phyloP scores from a whole-genome alignment of 495 filamentous ascomycete genomes.

The Neurospora hispaniola region DNA sequence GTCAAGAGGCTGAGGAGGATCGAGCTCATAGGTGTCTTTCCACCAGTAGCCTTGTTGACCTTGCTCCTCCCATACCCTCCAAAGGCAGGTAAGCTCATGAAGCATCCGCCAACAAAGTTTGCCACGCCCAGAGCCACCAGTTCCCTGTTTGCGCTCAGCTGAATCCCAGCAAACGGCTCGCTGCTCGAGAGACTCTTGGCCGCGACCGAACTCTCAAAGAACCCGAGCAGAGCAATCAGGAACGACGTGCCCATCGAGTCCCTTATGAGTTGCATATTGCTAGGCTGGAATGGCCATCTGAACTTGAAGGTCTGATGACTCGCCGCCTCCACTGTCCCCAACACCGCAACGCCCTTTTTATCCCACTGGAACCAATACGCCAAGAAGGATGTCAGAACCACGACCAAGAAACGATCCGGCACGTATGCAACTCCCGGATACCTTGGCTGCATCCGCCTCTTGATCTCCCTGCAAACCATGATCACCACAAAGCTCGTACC shows the following conservation, averaged over 20 bases:
- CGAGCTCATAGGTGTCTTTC: constrained; percentile 84
- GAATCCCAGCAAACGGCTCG: constrained; percentile 57
- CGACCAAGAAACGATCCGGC: constrained; percentile 85
- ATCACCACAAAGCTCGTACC: constrained; percentile 76
- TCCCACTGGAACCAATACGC: constrained; percentile 77
- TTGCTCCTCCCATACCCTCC: constrained; percentile 95
- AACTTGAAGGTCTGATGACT: constrained; percentile 62
- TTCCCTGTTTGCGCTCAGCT: constrained; percentile 85
- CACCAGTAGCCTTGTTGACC: constrained; percentile 84
- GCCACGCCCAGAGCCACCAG: constrained; percentile 86
- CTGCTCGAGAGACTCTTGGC: constrained; percentile 72
- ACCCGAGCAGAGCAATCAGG: constrained; percentile 86
- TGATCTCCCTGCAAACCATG: constrained; percentile 74
- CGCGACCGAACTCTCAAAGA: constrained; percentile 97
- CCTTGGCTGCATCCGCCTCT: constrained; percentile 69
- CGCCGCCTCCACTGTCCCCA: constrained; percentile 67
- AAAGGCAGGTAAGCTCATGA: constrained; percentile 85
- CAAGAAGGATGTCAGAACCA: constrained; percentile 74
- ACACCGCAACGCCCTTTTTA: constrained; percentile 63
- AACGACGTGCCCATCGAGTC: constrained; percentile 87
- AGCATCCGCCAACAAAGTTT: constrained; percentile 83
- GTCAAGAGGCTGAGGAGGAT: constrained; percentile 77
- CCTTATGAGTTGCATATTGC: constrained; percentile 69
- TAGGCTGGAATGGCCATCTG: constrained; percentile 69
- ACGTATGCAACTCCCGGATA: constrained; percentile 78